Percentiles rank a stretch among this genome's conserved stretches.
These are phyloP conservation scores for Heterobasidion occidentale DNA, from an alignment of 1,284 basidiomycete genomes.

Conservation along the genomic window DNA sequence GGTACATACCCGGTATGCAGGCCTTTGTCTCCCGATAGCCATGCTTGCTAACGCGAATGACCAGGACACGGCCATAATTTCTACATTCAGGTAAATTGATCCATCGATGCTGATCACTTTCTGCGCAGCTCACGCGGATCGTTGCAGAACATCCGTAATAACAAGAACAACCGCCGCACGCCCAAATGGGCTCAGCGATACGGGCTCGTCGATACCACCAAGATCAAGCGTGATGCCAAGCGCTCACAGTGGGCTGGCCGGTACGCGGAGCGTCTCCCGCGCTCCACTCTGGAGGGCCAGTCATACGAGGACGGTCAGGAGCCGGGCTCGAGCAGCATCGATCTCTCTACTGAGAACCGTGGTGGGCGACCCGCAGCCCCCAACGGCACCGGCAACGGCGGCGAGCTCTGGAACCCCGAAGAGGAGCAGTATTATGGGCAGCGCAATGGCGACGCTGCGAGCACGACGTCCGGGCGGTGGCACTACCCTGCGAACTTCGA, in stretches of 20 bases:
- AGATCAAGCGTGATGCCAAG: slow-evolving; percentile 67
- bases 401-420: slow-evolving; percentile 53
- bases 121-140: neutral
- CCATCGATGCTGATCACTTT: neutral
- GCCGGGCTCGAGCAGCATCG: slow-evolving; percentile 30
- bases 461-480: slow-evolving; percentile 45
- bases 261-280: slow-evolving; percentile 77
- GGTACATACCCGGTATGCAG: slow-evolving; percentile 78
- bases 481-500: slow-evolving; percentile 78
- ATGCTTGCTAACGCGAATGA: slow-evolving; percentile 7
- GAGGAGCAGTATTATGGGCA: slow-evolving; percentile 67
- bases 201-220: slow-evolving; percentile 76
- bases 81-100: slow-evolving; percentile 51
- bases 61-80: slow-evolving; percentile 84
- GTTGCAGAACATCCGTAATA: slow-evolving; percentile 85
- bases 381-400: slow-evolving; percentile 30
- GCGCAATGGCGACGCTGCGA: slow-evolving; percentile 28
- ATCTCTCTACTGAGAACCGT: slow-evolving; percentile 33
- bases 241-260: slow-evolving; percentile 83
- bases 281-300: slow-evolving; percentile 65
- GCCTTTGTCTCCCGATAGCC: neutral
- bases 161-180: slow-evolving; percentile 84
- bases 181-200: slow-evolving; percentile 92
- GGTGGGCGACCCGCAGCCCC: slow-evolving; percentile 6
- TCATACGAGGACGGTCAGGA: slow-evolving; percentile 76